A percentile compares a stretch with the other conserved stretches of the same genome.
Conservation (phyloP, 768 basidiomycete genomes). For the Hericium erinaceus region DNA sequence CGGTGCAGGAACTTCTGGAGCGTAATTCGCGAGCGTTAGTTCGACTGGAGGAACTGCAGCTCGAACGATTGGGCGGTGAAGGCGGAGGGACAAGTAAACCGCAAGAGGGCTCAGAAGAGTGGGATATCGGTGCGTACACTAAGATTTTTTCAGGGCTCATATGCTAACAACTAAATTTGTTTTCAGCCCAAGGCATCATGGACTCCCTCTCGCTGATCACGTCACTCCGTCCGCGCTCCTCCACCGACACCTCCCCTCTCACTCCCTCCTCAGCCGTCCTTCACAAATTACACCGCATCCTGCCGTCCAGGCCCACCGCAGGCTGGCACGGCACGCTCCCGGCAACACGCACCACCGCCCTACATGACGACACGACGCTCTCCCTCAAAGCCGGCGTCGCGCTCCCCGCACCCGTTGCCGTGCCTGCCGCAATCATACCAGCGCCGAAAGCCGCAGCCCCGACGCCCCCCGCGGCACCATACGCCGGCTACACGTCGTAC, state of each 20-base stretch:
- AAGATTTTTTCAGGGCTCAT: too few species aligned
- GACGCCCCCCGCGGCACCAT: slow-evolving; percentile 13
- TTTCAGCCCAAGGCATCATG: slow-evolving; percentile 60
- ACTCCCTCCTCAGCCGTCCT: slow-evolving; percentile 55
- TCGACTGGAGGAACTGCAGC: slow-evolving; percentile 59
- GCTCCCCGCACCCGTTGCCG: slow-evolving; percentile 23
- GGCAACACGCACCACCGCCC: slow-evolving; percentile 42
- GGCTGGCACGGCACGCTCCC: slow-evolving; percentile 76
- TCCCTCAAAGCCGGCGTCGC: slow-evolving; percentile 38
- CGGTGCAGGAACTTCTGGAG: slow-evolving; percentile 59
- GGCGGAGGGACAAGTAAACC: slow-evolving; percentile 35
- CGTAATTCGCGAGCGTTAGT: slow-evolving; percentile 55
- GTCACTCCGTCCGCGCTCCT: slow-evolving; percentile 59
- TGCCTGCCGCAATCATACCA: slow-evolving; percentile 21
- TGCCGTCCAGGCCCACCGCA: slow-evolving; percentile 47
- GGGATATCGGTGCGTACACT: slow-evolving; percentile 59
- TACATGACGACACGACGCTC: slow-evolving; percentile 69
- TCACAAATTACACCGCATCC: slow-evolving; percentile 62
- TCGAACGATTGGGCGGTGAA: slow-evolving; percentile 38
- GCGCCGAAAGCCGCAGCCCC: slow-evolving; percentile 22
- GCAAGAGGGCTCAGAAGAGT: slow-evolving; percentile 70
- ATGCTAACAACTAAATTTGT: not conserved
- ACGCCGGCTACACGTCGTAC: slow-evolving; percentile 18
- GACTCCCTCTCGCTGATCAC: slow-evolving; percentile 60
- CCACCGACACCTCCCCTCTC: slow-evolving; percentile 35